These are phyloP conservation scores for Lipomyces orientalis DNA, from an alignment of 805 yeast species.

Conservation along the genomic window DNA sequence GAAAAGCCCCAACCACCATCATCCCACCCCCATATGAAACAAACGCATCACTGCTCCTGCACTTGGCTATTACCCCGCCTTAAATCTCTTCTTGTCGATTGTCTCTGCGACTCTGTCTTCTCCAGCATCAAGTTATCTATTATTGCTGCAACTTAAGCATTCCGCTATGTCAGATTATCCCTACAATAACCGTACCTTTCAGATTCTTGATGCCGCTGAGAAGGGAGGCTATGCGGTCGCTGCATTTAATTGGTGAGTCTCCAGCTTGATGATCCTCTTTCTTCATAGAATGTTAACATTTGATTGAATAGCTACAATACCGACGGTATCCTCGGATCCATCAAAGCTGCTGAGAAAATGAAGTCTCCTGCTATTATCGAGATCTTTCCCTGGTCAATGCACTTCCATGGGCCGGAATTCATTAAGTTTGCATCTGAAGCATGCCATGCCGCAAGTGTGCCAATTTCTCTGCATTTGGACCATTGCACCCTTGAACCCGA, in stretches of 20 bases:
- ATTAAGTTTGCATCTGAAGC: conserved; percentile 42
- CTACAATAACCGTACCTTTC: conserved; percentile 42
- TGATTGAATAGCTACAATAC: conserved; percentile 41
- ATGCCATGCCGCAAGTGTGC: conserved; percentile 46
- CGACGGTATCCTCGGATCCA: conserved; percentile 48
- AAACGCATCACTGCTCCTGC: no score
- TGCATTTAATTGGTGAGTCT: conserved; percentile 44
- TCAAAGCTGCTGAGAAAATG: conserved; percentile 47
- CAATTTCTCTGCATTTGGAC: conserved; percentile 48
- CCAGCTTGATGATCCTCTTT: background rate
- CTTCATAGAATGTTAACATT: no score
- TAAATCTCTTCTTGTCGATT: no score
- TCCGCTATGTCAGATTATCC: conserved; percentile 29
- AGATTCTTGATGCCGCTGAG: conserved; percentile 46
- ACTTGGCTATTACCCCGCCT: no score
- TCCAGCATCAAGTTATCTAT: background rate
- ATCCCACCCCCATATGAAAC: no score
- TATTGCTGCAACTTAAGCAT: background rate
- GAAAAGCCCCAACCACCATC: no score
- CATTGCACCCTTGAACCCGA: conserved; percentile 47
- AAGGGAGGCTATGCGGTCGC: conserved; percentile 46
- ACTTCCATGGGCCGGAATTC: conserved; percentile 45
- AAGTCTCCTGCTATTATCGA: conserved; percentile 47
- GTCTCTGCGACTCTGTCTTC: no score
- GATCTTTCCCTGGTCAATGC: conserved; percentile 50